Evolutionary conservation across 2,329 filamentous ascomycete species (phyloP).

Genomic region (Plectosphaerella sp.): DNA sequence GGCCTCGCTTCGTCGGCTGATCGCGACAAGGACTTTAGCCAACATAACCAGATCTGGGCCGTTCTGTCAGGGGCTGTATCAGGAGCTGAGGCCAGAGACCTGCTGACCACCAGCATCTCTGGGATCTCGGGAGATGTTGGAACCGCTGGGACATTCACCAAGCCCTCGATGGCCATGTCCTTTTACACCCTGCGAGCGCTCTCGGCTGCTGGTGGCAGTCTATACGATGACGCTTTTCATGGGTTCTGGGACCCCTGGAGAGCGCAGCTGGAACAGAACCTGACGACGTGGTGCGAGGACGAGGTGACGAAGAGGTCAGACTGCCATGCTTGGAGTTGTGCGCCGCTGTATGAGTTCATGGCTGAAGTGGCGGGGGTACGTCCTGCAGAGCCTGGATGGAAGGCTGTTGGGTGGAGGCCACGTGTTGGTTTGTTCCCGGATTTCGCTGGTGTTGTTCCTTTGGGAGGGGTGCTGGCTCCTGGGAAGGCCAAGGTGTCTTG

Average conservation of each 20-base stretch:
- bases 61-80: conserved; percentile 23
- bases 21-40: conserved; percentile 20
- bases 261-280: conserved; percentile 6
- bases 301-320: conserved; percentile 12
- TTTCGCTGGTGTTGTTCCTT: background rate
- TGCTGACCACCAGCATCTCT: conserved; percentile 9
- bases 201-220: conserved; percentile 1
- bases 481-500: background rate
- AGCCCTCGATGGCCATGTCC: conserved; percentile 11
- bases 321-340: conserved; percentile 16
- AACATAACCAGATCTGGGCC: conserved; percentile 31
- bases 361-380: conserved; percentile 12
- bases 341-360: conserved; percentile 14
- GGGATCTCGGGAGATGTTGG: too few species aligned
- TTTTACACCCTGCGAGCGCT: conserved; percentile 14
- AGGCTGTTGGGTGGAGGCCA: conserved; percentile 9
- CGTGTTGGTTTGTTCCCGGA: background rate
- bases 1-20: conserved; percentile 23
- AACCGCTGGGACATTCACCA: background rate
- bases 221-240: conserved; percentile 12
- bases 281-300: conserved; percentile 16
- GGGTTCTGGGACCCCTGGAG: conserved; percentile 14
- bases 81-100: conserved; percentile 8
- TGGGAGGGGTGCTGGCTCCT: background rate
- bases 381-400: conserved; percentile 8